A percentile compares a stretch with the other conserved stretches of the same genome.
phyloP scores from a whole-genome alignment of 495 filamentous ascomycete species.

The Cladorrhinum samala region DNA sequence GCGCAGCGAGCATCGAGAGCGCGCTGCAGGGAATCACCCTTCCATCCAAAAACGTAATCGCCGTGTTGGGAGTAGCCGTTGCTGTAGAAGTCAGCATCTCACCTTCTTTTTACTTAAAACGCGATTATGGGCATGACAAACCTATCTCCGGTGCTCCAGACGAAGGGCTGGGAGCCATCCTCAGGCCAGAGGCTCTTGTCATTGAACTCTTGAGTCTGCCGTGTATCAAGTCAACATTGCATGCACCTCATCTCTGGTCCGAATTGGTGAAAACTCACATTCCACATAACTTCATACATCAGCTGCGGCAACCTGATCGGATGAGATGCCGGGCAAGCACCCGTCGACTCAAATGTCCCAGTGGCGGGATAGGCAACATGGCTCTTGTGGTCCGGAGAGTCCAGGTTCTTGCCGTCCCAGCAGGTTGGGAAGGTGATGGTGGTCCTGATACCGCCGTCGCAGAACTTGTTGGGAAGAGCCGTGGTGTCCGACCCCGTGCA shows the following conservation, averaged over 20 bases:
- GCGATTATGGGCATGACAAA: neutral
- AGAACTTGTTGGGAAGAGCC: constrained; percentile 32
- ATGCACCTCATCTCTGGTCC: constrained; percentile 42
- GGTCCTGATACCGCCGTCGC: constrained; percentile 41
- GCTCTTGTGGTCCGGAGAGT: constrained; percentile 33
- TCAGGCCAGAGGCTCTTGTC: constrained; percentile 35
- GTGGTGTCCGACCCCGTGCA: constrained; percentile 42
- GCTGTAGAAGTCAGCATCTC: neutral
- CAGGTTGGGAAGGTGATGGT: constrained; percentile 44
- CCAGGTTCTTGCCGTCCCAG: constrained; percentile 45
- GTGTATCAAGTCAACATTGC: constrained; percentile 47
- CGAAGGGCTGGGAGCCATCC: constrained; percentile 22
- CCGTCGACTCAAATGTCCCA: constrained; percentile 39
- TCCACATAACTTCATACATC: constrained; percentile 61
- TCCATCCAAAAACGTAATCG: constrained; percentile 74
- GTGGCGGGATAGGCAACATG: constrained; percentile 53
- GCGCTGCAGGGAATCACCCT: constrained; percentile 43
- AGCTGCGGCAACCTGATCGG: constrained; percentile 57
- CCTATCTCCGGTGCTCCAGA: constrained; percentile 4
- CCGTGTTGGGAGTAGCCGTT: constrained; percentile 47
- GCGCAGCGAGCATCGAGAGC: constrained; percentile 21
- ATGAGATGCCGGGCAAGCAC: constrained; percentile 52
- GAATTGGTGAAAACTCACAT: constrained; percentile 44
- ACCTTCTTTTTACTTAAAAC: neutral
- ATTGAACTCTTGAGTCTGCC: constrained; percentile 15